These are phyloP conservation scores for Streptanthus diversifolius DNA, from an alignment of 345 rosid genomes.

Conservation along the genomic window DNA sequence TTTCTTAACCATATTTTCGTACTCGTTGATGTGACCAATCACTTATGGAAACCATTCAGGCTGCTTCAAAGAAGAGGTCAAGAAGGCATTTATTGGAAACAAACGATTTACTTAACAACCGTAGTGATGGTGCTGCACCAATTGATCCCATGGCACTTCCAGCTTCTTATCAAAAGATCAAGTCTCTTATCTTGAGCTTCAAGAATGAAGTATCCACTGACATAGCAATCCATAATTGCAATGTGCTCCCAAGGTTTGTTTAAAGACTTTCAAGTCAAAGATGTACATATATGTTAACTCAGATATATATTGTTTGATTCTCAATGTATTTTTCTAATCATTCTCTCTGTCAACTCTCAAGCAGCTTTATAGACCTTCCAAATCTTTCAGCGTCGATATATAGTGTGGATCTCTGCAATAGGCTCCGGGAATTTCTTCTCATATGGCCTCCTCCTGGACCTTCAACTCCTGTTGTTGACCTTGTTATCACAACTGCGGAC, in stretches of 20 bases:
- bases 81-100: constrained; percentile 73
- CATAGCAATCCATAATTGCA: constrained; percentile 72
- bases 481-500: constrained; percentile 85
- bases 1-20: neutral
- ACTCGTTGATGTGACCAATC: constrained; percentile 1
- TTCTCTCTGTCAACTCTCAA: constrained; percentile 30
- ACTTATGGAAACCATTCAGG: constrained; percentile 42
- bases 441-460: constrained; percentile 93
- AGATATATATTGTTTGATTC: neutral
- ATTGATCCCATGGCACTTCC: constrained; percentile 48
- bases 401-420: constrained; percentile 76
- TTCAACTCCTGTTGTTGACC: constrained; percentile 74
- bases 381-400: constrained; percentile 78
- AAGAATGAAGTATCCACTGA: constrained; percentile 79
- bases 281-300: neutral
- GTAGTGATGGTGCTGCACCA: constrained; percentile 42
- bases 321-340: neutral
- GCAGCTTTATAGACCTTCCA: constrained; percentile 92
- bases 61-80: constrained; percentile 81
- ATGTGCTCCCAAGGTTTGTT: constrained; percentile 77
- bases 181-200: constrained; percentile 54
- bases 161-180: constrained; percentile 80
- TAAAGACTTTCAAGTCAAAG: neutral
- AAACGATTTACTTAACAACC: constrained; percentile 61
- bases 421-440: constrained; percentile 71